A percentile compares a stretch with the other conserved stretches of the same genome.
These are phyloP conservation scores for Saitozyma sp. DNA, from an alignment of 768 basidiomycete genomes.

Conservation along the genomic window DNA sequence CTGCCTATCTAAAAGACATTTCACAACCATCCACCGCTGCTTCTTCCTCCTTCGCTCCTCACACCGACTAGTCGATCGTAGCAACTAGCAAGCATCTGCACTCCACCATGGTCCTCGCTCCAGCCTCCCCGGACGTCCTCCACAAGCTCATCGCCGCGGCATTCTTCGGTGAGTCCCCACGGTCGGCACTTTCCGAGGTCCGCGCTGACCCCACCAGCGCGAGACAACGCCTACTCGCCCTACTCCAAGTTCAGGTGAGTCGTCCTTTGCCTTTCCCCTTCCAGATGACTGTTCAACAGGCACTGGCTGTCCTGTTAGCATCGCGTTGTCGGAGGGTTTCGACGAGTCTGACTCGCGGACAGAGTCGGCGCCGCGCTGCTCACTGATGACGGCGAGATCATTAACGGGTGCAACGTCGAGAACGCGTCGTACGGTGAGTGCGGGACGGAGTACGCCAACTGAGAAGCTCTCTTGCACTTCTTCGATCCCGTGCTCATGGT, in stretches of 20 bases:
- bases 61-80: neutral
- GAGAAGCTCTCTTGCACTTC: neutral
- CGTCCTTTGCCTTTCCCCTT: neutral
- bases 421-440: slow-evolving; percentile 81
- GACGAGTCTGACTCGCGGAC: slow-evolving; percentile 1
- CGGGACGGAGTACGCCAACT: neutral
- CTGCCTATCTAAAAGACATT: neutral
- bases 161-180: slow-evolving; percentile 20
- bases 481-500: neutral
- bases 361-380: slow-evolving; percentile 82
- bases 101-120: slow-evolving; percentile 1
- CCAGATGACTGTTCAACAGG: too few species aligned
- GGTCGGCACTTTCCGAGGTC: neutral
- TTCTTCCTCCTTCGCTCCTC: neutral
- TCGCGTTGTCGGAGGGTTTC: neutral
- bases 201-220: slow-evolving; percentile 38
- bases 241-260: slow-evolving; percentile 79
- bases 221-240: slow-evolving; percentile 68
- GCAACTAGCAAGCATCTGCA: neutral
- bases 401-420: slow-evolving; percentile 89
- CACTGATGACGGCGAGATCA: slow-evolving; percentile 61
- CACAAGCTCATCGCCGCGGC: slow-evolving; percentile 37
- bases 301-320: too few species aligned
- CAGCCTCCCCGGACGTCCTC: slow-evolving; percentile 9
- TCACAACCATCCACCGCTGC: neutral